A percentile compares a stretch with the other conserved stretches of the same genome.
Evolutionary conservation across 192 early-diverging fungal species (phyloP).

Genomic region (Chytriomyces sp.): DNA sequence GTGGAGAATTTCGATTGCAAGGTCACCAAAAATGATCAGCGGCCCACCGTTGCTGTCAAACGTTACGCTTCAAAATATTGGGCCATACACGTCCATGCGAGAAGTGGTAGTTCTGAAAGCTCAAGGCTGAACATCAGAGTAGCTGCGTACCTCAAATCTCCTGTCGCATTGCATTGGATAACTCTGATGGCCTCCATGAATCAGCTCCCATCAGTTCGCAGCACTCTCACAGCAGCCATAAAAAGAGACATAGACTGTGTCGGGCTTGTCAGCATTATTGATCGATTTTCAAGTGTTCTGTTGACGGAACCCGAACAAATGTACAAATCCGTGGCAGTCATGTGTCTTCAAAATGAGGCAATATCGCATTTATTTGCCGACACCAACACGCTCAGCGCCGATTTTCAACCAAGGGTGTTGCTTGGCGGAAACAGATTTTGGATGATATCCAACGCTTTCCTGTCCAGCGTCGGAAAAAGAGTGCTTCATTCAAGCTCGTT

Average conservation of each 20-base stretch:
- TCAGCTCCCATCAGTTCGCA: background rate
- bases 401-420: background rate
- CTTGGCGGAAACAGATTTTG: constrained; percentile 6
- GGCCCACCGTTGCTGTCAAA: background rate
- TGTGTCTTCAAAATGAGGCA: background rate
- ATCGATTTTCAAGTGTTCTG: constrained; percentile 17
- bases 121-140: background rate
- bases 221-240: background rate
- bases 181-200: background rate
- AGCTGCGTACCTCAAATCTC: background rate
- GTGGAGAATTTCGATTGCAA: background rate
- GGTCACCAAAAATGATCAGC: background rate
- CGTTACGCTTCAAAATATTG: background rate
- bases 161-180: constrained; percentile 12
- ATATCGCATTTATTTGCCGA: background rate
- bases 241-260: background rate
- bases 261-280: background rate
- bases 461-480: background rate
- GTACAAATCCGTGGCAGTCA: constrained; percentile 15
- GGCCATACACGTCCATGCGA: too few relatives aligned
- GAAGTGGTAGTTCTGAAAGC: background rate
- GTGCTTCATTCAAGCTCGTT: background rate
- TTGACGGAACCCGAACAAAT: constrained; percentile 3
- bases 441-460: background rate
- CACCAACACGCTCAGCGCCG: background rate